Conservation (phyloP, 2,329 filamentous ascomycete species). For the Remersonia thermophila region DNA sequence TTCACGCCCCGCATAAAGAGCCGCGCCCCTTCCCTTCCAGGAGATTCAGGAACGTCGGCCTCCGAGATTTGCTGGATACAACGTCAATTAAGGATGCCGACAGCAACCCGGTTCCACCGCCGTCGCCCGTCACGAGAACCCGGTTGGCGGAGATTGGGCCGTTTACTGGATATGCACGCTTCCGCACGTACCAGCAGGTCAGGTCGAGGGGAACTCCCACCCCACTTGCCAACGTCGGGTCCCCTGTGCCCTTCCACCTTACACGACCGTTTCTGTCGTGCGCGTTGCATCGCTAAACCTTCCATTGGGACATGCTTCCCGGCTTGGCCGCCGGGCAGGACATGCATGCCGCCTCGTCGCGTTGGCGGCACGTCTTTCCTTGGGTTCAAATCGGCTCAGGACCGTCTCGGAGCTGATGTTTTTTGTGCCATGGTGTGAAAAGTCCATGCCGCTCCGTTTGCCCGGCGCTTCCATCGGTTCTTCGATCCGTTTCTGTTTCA, state of each 20-base stretch:
- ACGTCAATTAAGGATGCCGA: constrained; percentile 11
- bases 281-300: neutral
- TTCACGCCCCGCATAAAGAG: constrained; percentile 13
- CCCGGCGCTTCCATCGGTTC: neutral
- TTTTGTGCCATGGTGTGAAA: no score
- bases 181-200: constrained; percentile 1
- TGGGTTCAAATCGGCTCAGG: neutral
- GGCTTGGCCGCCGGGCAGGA: neutral
- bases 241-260: neutral
- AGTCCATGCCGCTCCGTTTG: neutral
- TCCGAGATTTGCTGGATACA: constrained; percentile 17
- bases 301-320: neutral
- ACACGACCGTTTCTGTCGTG: no score
- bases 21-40: constrained; percentile 19
- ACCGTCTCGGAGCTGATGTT: no score
- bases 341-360: neutral
- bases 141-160: constrained; percentile 16
- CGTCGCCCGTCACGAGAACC: constrained; percentile 7
- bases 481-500: neutral
- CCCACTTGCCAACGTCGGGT: neutral
- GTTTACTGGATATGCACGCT: constrained; percentile 7
- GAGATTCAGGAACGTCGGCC: constrained; percentile 20
- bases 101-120: constrained; percentile 13
- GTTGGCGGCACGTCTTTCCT: constrained; percentile 9
- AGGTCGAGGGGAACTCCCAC: no score